phyloP scores from a whole-genome alignment of 1,284 basidiomycete species.

The Irpex sp. region DNA sequence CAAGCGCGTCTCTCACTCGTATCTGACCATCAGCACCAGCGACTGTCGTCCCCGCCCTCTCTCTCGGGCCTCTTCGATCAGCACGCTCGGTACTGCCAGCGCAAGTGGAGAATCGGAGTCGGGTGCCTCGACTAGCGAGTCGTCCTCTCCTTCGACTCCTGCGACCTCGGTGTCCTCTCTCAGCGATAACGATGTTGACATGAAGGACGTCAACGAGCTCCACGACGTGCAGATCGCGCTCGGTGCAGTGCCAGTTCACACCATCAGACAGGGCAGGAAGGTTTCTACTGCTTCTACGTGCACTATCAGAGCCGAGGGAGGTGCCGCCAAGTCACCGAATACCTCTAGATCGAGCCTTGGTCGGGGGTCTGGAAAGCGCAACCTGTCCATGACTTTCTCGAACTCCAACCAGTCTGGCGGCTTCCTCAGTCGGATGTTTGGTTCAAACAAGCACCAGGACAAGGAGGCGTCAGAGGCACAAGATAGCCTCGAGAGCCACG shows the following conservation, averaged over 20 bases:
- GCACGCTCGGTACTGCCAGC: slow-evolving; percentile 36
- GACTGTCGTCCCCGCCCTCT: slow-evolving; percentile 20
- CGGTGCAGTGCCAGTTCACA: slow-evolving; percentile 40
- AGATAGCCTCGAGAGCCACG: slow-evolving; percentile 31
- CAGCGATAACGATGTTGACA: slow-evolving; percentile 41
- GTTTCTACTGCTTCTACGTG: slow-evolving; percentile 32
- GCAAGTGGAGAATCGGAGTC: slow-evolving; percentile 56
- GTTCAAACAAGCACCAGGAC: slow-evolving; percentile 45
- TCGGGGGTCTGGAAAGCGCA: slow-evolving; percentile 4
- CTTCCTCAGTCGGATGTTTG: slow-evolving; percentile 68
- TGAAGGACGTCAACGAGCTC: slow-evolving; percentile 30
- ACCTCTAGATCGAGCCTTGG: slow-evolving; percentile 4
- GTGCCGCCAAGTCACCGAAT: slow-evolving; percentile 13
- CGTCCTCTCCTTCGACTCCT: slow-evolving; percentile 40
- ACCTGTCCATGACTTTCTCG: not conserved
- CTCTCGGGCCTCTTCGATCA: slow-evolving; percentile 27
- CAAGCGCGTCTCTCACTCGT: slow-evolving; percentile 50
- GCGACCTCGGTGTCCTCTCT: slow-evolving; percentile 49
- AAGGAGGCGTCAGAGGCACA: slow-evolving; percentile 29
- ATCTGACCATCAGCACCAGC: slow-evolving; percentile 29
- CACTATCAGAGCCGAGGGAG: slow-evolving; percentile 21
- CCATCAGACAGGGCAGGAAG: slow-evolving; percentile 39
- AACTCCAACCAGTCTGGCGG: slow-evolving; percentile 32
- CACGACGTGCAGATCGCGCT: slow-evolving; percentile 35
- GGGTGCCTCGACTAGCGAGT: slow-evolving; percentile 56